phyloP scores from a whole-genome alignment of 2,329 filamentous ascomycete genomes.

The Diplodia mutila region DNA sequence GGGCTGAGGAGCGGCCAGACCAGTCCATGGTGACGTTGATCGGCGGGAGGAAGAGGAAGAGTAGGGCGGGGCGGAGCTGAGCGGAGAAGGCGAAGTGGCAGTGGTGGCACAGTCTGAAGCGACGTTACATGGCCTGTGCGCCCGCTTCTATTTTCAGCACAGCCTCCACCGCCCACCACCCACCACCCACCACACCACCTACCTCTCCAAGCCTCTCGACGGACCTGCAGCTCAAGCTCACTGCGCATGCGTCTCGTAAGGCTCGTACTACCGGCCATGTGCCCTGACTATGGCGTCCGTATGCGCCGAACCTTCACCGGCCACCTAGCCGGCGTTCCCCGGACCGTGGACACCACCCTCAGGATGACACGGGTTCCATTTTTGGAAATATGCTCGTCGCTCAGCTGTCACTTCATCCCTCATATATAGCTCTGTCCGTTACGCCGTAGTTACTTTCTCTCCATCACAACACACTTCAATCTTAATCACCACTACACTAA shows the following conservation, averaged over 20 bases:
- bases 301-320: neutral
- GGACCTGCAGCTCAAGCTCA: neutral
- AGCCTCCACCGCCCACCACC: neutral
- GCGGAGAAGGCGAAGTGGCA: neutral
- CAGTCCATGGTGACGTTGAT: neutral
- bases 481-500: conserved; percentile 10
- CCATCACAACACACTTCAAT: neutral
- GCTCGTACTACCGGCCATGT: conserved; percentile 7
- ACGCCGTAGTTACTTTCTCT: neutral
- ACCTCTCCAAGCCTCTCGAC: neutral
- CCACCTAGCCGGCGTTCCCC: neutral
- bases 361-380: conserved; percentile 14
- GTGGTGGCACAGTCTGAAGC: neutral
- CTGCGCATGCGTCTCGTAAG: conserved; percentile 8
- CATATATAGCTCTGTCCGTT: neutral
- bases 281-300: neutral
- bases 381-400: neutral
- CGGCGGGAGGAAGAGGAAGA: neutral
- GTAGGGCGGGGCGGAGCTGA: conserved; percentile 5
- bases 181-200: conserved; percentile 14
- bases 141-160: conserved; percentile 15
- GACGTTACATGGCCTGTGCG: conserved; percentile 9
- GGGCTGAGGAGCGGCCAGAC: neutral
- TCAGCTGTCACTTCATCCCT: neutral
- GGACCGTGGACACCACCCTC: neutral